Conservation (phyloP, 2,329 filamentous ascomycete genomes). For the Colletotrichum ledebouriae region DNA sequence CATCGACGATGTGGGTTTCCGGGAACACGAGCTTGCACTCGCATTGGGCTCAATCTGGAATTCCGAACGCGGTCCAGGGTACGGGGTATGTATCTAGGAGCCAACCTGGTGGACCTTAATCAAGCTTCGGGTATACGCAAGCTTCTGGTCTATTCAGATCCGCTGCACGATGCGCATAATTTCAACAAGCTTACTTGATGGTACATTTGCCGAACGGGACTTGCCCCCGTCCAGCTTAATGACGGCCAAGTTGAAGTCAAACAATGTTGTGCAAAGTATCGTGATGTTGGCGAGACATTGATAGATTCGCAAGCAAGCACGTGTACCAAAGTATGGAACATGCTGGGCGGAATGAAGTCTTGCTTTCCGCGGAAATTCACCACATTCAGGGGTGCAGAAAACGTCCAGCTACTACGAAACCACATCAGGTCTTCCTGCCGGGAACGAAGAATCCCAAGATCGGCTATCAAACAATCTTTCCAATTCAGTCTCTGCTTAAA, state of each 20-base stretch:
- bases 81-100: conserved; percentile 10
- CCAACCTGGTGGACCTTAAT: neutral
- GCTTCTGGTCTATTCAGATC: neutral
- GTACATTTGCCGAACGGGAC: neutral
- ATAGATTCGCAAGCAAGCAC: too few species aligned
- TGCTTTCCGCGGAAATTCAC: too few species aligned
- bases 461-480: neutral
- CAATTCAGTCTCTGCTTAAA: conserved; percentile 1
- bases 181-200: conserved; percentile 14
- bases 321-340: neutral
- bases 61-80: neutral
- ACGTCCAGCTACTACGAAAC: neutral
- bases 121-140: conserved; percentile 18
- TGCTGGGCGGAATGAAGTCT: neutral
- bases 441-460: neutral
- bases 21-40: neutral
- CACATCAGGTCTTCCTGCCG: neutral
- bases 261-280: neutral
- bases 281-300: neutral
- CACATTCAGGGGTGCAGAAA: too few species aligned
- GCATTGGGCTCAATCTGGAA: neutral
- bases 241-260: neutral
- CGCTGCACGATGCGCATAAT: conserved; percentile 10
- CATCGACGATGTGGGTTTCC: neutral
- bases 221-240: neutral